Percentiles rank a stretch among this genome's conserved stretches.
These are phyloP conservation scores for Saccharomyces hybrid DNA, from an alignment of 1,139 yeast species.

Conservation along the genomic window DNA sequence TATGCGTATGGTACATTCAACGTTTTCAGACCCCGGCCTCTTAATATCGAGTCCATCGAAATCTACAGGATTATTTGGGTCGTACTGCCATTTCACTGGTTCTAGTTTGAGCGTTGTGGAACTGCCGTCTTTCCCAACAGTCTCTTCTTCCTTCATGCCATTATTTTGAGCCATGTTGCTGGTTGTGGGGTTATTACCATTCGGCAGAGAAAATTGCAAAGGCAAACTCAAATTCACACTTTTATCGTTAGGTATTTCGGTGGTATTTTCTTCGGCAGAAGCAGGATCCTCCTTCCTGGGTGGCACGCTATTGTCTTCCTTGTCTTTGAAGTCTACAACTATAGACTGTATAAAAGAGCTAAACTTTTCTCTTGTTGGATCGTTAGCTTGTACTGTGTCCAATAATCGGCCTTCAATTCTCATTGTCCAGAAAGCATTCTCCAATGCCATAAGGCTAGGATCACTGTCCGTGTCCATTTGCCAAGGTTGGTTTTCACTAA, in stretches of 20 bases:
- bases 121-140: neutral
- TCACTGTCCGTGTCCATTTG: constrained; percentile 37
- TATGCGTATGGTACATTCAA: constrained; percentile 59
- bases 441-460: constrained; percentile 22
- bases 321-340: constrained; percentile 57
- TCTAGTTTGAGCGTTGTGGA: neutral
- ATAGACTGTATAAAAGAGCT: constrained; percentile 78
- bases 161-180: neutral
- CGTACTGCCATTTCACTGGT: constrained; percentile 58
- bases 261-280: neutral
- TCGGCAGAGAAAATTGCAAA: neutral
- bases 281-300: neutral
- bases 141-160: neutral
- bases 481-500: constrained; percentile 88
- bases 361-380: constrained; percentile 50
- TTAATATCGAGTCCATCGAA: constrained; percentile 81
- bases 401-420: constrained; percentile 80
- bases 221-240: neutral
- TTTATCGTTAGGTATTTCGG: neutral
- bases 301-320: neutral
- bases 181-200: neutral
- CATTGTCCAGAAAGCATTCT: constrained; percentile 57
- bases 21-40: constrained; percentile 56
- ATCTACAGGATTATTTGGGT: constrained; percentile 38
- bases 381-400: constrained; percentile 36